Evolutionary conservation across 2,329 filamentous ascomycete species (phyloP), one percentile per base, ranked within the genome.

Genomic region (Aureobasidium mangrovei): DNA sequence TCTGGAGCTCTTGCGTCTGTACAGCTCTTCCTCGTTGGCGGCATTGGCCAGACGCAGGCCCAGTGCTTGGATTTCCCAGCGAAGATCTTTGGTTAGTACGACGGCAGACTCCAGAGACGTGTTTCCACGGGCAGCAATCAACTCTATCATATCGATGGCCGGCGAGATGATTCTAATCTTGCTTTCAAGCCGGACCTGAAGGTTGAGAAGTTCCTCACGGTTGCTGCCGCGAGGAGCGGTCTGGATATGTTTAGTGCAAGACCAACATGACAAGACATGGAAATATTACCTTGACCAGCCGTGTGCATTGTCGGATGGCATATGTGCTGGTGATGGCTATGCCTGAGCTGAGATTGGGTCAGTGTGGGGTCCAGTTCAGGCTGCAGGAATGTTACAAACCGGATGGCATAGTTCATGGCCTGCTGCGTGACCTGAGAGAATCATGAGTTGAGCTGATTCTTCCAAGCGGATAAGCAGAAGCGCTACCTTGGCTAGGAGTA

Each of bases 81-180:
- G 84, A 29, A 98, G 77, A 10, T 85, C 81, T 67, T 88, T 93
- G 36, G 91, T 91, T 26, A 96, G 77, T 3, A 82, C 80, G 5
- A 94, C 82, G 1, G 91, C 91, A 36, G 88, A 91, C 66, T 95
- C 90, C 0, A 98, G 78, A 32, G 83, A 85, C 0, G 84, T 87
- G 60, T 88, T 87, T n/a, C 85, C 85, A 58, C 84, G 79, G 33
- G 85, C 84, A 57, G 84, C 83, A 62, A 93, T 93, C 62, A 96
- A 79, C 68, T 95, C 88, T 62, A 95, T 89, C 75, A 95, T 83
- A 66, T 95, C 89, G 64, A 95, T 91, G 7, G 89, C 87, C 0
- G 91, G 91, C 8, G 89, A 90, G 43, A 96, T 84, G 60, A 95
- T 88, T 70, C 83, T 85, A 63, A 97, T 95, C 69, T 95, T 97